These are phyloP conservation scores for Cucumis hystrix DNA, from an alignment of 306 rosid species.

Conservation along the genomic window DNA sequence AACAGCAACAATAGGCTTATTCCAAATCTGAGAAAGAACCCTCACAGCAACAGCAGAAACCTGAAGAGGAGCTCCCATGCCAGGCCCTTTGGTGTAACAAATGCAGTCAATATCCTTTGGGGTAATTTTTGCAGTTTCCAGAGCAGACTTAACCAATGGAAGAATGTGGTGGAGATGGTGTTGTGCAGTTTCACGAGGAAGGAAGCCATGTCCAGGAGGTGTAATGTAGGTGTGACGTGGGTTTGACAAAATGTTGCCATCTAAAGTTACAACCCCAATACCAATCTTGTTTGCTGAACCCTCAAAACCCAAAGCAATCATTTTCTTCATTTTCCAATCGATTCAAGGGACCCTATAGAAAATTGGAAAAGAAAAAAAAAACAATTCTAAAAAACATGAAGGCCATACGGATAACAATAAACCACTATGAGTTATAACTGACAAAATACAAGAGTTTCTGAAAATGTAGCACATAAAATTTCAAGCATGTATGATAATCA, in stretches of 20 bases:
- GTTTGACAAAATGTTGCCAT: conserved; percentile 74
- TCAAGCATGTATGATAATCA: background rate
- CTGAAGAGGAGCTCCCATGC: conserved; percentile 91
- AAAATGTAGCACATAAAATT: background rate
- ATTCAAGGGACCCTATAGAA: background rate
- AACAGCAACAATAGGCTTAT: conserved; percentile 80
- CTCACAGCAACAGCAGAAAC: conserved; percentile 75
- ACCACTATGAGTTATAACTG: no score
- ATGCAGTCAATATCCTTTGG: conserved; percentile 69
- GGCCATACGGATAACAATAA: background rate
- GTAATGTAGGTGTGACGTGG: conserved; percentile 91
- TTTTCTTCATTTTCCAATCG: conserved; percentile 36
- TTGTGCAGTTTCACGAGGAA: conserved; percentile 90
- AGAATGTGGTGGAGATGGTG: conserved; percentile 78
- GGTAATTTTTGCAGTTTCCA: conserved; percentile 43
- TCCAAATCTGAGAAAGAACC: conserved; percentile 76
- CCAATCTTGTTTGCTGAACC: conserved; percentile 96
- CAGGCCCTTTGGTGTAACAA: conserved; percentile 91
- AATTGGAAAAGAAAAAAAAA: background rate
- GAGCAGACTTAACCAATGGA: conserved; percentile 58
- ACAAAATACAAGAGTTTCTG: no score
- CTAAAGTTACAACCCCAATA: conserved; percentile 64
- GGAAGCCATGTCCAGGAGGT: conserved; percentile 92
- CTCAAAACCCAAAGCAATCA: conserved; percentile 79
- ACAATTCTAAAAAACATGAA: background rate